A percentile compares a stretch with the other conserved stretches of the same genome.
Conservation (phyloP, 1,284 basidiomycete genomes). For the Ustilago nuda region DNA sequence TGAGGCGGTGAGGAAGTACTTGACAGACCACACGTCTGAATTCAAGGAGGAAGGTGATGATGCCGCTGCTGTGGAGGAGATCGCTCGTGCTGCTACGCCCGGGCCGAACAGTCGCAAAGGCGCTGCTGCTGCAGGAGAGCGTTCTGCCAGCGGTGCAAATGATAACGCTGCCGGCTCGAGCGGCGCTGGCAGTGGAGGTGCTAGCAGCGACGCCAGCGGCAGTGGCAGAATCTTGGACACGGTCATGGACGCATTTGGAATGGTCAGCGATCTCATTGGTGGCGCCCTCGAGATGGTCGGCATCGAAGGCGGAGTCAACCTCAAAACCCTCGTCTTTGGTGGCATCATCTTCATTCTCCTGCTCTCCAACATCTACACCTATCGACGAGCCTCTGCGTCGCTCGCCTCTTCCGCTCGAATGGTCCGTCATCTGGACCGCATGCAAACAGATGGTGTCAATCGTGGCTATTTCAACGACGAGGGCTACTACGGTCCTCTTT, state of each 20-base stretch:
- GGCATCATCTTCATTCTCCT: conserved; percentile 66
- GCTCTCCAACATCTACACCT: conserved; percentile 67
- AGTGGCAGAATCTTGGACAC: conserved; percentile 18
- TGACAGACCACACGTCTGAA: conserved; percentile 86
- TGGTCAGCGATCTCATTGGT: conserved; percentile 45
- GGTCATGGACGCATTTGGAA: conserved; percentile 37
- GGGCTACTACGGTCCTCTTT: conserved; percentile 35
- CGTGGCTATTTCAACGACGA: conserved; percentile 42
- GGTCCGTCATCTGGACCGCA: conserved; percentile 23
- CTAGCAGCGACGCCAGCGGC: not conserved
- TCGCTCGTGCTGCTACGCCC: conserved; percentile 51
- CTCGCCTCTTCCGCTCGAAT: conserved; percentile 6
- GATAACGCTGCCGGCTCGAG: conserved; percentile 1
- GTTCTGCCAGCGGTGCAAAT: conserved; percentile 5
- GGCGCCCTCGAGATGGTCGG: conserved; percentile 47
- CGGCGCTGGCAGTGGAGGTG: conserved; percentile 8
- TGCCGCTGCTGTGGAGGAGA: conserved; percentile 64
- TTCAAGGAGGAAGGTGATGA: conserved; percentile 85
- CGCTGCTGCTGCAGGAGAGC: conserved; percentile 21
- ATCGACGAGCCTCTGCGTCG: conserved; percentile 14
- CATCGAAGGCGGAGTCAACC: conserved; percentile 30
- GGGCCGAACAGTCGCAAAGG: conserved; percentile 29
- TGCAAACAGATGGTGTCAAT: conserved; percentile 31
- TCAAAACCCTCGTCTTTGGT: conserved; percentile 55
- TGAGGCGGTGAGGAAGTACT: conserved; percentile 80